Evolutionary conservation across 768 basidiomycete species (phyloP).

Genomic region (Lactarius deliciosus): DNA sequence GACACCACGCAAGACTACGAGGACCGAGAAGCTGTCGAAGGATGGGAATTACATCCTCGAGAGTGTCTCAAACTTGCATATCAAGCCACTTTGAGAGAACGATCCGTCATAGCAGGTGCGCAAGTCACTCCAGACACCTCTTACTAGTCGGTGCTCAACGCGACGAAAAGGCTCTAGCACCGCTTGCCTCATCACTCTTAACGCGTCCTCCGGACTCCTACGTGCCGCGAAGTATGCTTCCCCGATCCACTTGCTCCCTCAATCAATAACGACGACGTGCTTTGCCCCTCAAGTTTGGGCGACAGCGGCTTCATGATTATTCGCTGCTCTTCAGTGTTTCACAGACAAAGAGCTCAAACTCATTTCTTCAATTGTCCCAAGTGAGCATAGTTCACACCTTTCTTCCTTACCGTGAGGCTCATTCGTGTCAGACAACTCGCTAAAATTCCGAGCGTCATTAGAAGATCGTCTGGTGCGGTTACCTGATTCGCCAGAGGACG

Average conservation of each 20-base stretch:
- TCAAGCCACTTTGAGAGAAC: conserved; percentile 66
- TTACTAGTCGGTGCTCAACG: not conserved
- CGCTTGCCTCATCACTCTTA: conserved; percentile 72
- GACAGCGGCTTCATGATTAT: conserved; percentile 77
- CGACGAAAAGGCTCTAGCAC: conserved; percentile 71
- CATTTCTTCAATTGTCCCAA: conserved; percentile 49
- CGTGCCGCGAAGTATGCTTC: conserved; percentile 71
- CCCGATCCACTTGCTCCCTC: not conserved
- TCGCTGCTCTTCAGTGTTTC: conserved; percentile 61
- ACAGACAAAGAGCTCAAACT: conserved; percentile 45
- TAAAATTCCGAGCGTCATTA: conserved; percentile 36
- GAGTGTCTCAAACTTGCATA: conserved; percentile 75
- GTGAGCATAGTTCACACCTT: conserved; percentile 38
- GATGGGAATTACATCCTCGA: conserved; percentile 64
- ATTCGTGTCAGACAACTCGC: conserved; percentile 37
- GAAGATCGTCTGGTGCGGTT: conserved; percentile 30
- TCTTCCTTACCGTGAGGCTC: not conserved
- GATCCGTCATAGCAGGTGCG: conserved; percentile 41
- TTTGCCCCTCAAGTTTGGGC: conserved; percentile 52
- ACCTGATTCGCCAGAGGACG: conserved; percentile 44
- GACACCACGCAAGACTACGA: conserved; percentile 75
- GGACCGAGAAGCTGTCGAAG: conserved; percentile 60
- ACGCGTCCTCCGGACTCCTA: conserved; percentile 69
- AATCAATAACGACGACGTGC: conserved; percentile 16
- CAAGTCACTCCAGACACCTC: not conserved